Evolutionary conservation across 163 green algal species (phyloP), one percentile per base, ranked within the genome.

Genomic region (Smithsoniella earleae): DNA sequence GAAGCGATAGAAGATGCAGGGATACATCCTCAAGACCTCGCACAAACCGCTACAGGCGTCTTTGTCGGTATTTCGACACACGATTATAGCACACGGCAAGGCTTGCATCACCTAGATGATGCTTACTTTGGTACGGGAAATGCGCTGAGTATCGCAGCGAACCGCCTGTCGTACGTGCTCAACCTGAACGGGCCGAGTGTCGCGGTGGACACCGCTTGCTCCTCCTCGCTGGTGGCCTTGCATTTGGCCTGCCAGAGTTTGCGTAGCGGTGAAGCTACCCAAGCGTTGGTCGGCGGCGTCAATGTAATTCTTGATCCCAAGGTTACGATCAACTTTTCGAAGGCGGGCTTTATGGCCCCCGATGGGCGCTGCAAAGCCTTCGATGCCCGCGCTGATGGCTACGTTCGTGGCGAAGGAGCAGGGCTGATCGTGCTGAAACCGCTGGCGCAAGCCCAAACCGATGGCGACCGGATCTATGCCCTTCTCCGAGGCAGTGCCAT

Each of bases 341-440:
- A n/a, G n/a, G 82, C 89, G 25, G 89, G 89, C 80, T 95, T 96
- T 89, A 83, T 96, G 6, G 73, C 89, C 1, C 75, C 78, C 0
- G 88, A 95, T 22, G 91, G 91, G 20, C 86, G 88, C 36, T 97
- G 91, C 84, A 95, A 96, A 82, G 92, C 91, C 2, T 81, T 96
- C 27, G 91, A 96, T 33, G 80, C 81, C 10, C 74, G 80, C 0
- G 91, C 91, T 46, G 89, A 96, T 45, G 91, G 91, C 31, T 97
- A 96, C 74, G 86, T 91, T 22, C 80, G 89, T 6, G 81, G 81
- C 28, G 91, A 96, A 79, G 89, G 83, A 0, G 79, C 77, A 0
- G 84, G 73, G 13, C 76, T 86, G 5, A 49, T 91, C 25, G 63
- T 89, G 54, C 80, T 94, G 45, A 54, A 78, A 36, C 20, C 66